A percentile compares a stretch with the other conserved stretches of the same genome.
Evolutionary conservation across 768 basidiomycete species (phyloP).

Genomic region (Royoungia palumana): DNA sequence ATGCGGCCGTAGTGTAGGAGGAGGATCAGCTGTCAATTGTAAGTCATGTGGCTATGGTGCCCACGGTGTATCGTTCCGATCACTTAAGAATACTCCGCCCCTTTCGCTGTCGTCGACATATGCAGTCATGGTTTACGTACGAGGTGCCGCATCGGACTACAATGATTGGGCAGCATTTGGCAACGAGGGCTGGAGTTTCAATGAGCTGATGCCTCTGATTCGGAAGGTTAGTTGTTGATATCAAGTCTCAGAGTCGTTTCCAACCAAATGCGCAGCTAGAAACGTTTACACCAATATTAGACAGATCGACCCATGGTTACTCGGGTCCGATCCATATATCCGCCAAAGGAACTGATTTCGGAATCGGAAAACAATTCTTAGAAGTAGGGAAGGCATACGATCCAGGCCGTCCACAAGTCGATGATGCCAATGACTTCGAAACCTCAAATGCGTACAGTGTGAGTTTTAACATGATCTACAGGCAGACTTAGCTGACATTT

Average conservation of each 20-base stretch:
- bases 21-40: conserved; percentile 64
- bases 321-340: conserved; percentile 30
- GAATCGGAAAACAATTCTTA: conserved; percentile 43
- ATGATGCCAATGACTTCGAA: conserved; percentile 48
- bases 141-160: conserved; percentile 60
- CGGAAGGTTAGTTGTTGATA: conserved; percentile 31
- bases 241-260: too few species aligned
- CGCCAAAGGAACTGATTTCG: conserved; percentile 3
- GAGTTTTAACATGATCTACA: conserved; percentile 4
- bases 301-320: conserved; percentile 32
- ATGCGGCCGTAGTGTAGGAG: conserved; percentile 53
- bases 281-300: conserved; percentile 30
- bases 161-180: conserved; percentile 53
- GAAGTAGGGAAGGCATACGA: conserved; percentile 45
- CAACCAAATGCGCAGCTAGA: conserved; percentile 13
- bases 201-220: conserved; percentile 52
- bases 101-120: background rate
- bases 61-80: too few species aligned
- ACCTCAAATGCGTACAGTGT: conserved; percentile 22
- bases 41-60: conserved; percentile 7
- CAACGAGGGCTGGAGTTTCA: conserved; percentile 61
- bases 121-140: conserved; percentile 48
- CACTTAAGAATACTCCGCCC: too few species aligned
- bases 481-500: background rate
- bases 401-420: conserved; percentile 38